Conservation (phyloP, 306 rosid species). For the Rosa rugosa region DNA sequence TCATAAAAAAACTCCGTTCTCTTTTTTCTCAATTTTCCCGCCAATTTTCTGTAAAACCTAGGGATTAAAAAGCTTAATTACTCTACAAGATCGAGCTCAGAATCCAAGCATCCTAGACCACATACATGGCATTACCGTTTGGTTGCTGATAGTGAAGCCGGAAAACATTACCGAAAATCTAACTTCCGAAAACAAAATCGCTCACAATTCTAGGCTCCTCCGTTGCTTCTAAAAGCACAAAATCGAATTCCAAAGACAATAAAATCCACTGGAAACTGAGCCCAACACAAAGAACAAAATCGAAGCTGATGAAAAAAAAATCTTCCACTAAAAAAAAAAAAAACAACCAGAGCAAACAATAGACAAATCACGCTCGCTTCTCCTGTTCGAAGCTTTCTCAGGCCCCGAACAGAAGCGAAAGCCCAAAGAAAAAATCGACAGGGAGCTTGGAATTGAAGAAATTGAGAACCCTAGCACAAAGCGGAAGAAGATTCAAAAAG, state of each 20-base stretch:
- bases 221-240: background rate
- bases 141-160: background rate
- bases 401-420: constrained; percentile 31
- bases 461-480: constrained; percentile 12
- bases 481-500: constrained; percentile 6
- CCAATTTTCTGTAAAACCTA: constrained; percentile 15
- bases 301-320: background rate
- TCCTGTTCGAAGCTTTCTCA: constrained; percentile 26
- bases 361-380: constrained; percentile 1
- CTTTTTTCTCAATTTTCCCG: constrained; percentile 20
- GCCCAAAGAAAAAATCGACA: background rate
- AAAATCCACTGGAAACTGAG: background rate
- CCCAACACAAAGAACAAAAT: background rate
- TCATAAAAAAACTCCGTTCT: background rate
- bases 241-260: background rate
- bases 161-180: background rate
- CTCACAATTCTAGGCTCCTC: background rate
- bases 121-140: background rate
- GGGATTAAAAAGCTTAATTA: background rate
- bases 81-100: background rate
- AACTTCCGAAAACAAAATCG: background rate
- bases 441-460: background rate
- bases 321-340: background rate
- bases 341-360: background rate
- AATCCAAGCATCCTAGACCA: background rate